Evolutionary conservation across 2,329 filamentous ascomycete species (phyloP).

Genomic region (Tolypocladium amazonense): DNA sequence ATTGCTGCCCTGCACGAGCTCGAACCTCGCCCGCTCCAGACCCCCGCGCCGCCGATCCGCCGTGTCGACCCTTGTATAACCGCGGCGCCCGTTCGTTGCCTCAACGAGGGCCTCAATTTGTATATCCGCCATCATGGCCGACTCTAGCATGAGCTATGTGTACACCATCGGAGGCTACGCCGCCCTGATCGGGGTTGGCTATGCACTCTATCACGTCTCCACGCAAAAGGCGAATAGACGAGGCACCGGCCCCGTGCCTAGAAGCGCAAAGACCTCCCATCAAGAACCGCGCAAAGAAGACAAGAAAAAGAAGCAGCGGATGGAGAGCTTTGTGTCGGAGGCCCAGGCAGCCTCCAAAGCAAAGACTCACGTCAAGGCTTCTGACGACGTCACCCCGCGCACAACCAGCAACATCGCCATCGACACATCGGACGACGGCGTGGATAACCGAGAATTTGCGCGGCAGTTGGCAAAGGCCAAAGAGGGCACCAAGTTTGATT

Average conservation of each 20-base stretch:
- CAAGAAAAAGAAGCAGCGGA: constrained; percentile 35
- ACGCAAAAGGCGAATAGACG: constrained; percentile 22
- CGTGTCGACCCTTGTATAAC: not conserved
- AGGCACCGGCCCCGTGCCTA: constrained; percentile 14
- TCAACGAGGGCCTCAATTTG: not conserved
- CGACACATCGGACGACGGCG: constrained; percentile 44
- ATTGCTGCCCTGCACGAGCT: not conserved
- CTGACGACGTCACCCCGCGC: constrained; percentile 13
- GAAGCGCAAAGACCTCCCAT: constrained; percentile 17
- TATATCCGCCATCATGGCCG: constrained; percentile 16
- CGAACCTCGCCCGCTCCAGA: not conserved
- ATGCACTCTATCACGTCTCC: constrained; percentile 23
- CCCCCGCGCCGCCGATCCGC: not conserved
- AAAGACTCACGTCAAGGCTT: constrained; percentile 19
- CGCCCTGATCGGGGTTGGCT: constrained; percentile 24
- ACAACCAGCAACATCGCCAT: constrained; percentile 14
- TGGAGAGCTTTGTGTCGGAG: constrained; percentile 28
- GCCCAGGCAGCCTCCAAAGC: constrained; percentile 26
- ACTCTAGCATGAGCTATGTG: constrained; percentile 20
- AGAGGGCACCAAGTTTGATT: constrained; percentile 52
- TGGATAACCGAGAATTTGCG: constrained; percentile 67
- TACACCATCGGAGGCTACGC: constrained; percentile 27
- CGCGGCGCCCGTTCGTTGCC: not conserved
- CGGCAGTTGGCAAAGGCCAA: constrained; percentile 61
- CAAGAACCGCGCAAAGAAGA: constrained; percentile 27